Conservation (phyloP, 176 grass and related monocot genomes). For the Miscanthus lutarioriparius region DNA sequence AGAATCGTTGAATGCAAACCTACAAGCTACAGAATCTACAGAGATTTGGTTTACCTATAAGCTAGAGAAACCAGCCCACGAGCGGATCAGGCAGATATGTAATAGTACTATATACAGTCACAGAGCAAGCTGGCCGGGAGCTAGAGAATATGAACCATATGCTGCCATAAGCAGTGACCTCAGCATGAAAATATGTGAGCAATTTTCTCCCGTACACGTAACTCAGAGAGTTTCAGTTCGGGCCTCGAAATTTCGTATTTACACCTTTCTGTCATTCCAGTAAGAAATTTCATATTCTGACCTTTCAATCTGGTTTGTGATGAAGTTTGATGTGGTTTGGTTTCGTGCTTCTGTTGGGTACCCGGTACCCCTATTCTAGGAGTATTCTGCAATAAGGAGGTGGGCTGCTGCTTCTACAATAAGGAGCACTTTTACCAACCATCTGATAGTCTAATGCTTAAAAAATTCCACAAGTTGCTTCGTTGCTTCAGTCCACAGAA, state of each 20-base stretch:
- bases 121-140: background rate
- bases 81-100: background rate
- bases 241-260: background rate
- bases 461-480: too few relatives aligned
- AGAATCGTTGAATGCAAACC: background rate
- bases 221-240: background rate
- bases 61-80: background rate
- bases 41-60: background rate
- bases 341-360: too few relatives aligned
- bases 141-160: background rate
- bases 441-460: too few relatives aligned
- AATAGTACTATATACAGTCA: background rate
- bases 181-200: background rate
- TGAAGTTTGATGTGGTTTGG: too few relatives aligned
- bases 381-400: too few relatives aligned
- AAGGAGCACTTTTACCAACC: too few relatives aligned
- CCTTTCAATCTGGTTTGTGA: too few relatives aligned
- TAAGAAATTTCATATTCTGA: too few relatives aligned
- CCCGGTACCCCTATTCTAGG: too few relatives aligned
- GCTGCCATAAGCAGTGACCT: constrained; percentile 1
- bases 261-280: too few relatives aligned
- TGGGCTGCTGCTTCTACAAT: too few relatives aligned
- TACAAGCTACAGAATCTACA: background rate
- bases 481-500: too few relatives aligned
- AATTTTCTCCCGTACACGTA: background rate